phyloP scores from a whole-genome alignment of 192 early-diverging fungal genomes.

The Entomortierella parvispora region DNA sequence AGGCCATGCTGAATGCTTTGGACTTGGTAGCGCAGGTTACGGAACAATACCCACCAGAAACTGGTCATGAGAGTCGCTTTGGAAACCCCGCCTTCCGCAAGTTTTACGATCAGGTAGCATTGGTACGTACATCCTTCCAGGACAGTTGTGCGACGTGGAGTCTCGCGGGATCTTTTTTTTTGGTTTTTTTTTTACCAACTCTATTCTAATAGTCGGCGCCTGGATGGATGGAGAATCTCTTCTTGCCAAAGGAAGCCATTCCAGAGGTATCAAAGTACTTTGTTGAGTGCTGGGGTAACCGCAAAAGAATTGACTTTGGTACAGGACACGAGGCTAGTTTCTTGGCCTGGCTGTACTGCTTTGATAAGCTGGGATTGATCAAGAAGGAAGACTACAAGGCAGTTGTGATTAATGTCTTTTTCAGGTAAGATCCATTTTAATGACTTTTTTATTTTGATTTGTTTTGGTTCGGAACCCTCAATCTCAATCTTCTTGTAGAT shows the following conservation, averaged over 20 bases:
- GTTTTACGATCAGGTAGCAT: constrained; percentile 82
- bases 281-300: constrained; percentile 87
- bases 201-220: constrained; percentile 32
- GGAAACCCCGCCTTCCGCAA: constrained; percentile 95
- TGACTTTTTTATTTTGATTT: not conserved
- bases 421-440: constrained; percentile 53
- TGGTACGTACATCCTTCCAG: too few species aligned
- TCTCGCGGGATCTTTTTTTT: not conserved
- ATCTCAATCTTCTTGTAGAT: constrained; percentile 55
- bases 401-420: constrained; percentile 82
- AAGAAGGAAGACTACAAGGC: constrained; percentile 76
- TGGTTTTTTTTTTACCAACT: constrained; percentile 1
- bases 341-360: constrained; percentile 84
- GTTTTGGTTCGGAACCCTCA: not conserved
- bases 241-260: constrained; percentile 48
- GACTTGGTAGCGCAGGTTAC: constrained; percentile 69
- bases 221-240: constrained; percentile 43
- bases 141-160: not conserved
- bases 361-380: constrained; percentile 79
- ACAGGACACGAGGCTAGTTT: constrained; percentile 97
- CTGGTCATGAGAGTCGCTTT: constrained; percentile 84
- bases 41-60: constrained; percentile 75
- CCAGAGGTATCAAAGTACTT: constrained; percentile 79
- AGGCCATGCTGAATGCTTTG: constrained; percentile 71
- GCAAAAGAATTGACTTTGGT: constrained; percentile 96